Evolutionary conservation across 2,329 filamentous ascomycete genomes (phyloP), one percentile per base, ranked within the genome.

Genomic region (Trichoderma pleuroti): DNA sequence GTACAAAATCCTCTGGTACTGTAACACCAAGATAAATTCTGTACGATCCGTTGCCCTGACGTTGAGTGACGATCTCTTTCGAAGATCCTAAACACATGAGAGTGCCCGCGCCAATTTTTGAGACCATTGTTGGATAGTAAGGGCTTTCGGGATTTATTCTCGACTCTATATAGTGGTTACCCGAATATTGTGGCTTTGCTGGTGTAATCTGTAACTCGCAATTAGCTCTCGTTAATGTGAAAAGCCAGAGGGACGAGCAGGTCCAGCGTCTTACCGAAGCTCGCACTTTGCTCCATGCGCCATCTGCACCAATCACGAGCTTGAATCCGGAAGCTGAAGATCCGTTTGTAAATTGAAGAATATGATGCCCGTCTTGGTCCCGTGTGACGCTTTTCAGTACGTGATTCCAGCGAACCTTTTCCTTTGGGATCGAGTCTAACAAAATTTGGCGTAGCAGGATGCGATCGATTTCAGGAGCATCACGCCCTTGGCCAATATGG

Each of bases 381-480:
- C 21, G 16, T 12, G 61, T 56, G 16, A 66, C 26, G 6, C 30
- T 21, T 7, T 39, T 60, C 11, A 72, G 46, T 2, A 28, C 34
- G 18, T 78, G 77, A 5, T 79, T 81, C 84, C 83, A 87, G 56
- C 77, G 75, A 39, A 86, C 80, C 61, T 75, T 82, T 4, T 76
- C 79, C 5, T 76, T 74, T 0, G 84, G 79, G 21, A 85, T 76
- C 9, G 82, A 81, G 61, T 83, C 79, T 39, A 81, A 74, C 18
- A 86, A 77, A 18, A 87, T 76, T 28, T 79, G 72, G 14, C 82
- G 78, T 30, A 86, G 76, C 30, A 77, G 72, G 11, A 76, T 67
- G n/a, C 85, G 82, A 76, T 87, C 85, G 70, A 87, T 87, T 75
- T 68, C 67, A 16, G 70, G 62, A 14, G 62, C 68, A n/a, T 68